Percentiles rank a stretch among this genome's conserved stretches.
Evolutionary conservation across 2,329 filamentous ascomycete genomes (phyloP).

Genomic region (Parasarocladium wereldwijsianum): DNA sequence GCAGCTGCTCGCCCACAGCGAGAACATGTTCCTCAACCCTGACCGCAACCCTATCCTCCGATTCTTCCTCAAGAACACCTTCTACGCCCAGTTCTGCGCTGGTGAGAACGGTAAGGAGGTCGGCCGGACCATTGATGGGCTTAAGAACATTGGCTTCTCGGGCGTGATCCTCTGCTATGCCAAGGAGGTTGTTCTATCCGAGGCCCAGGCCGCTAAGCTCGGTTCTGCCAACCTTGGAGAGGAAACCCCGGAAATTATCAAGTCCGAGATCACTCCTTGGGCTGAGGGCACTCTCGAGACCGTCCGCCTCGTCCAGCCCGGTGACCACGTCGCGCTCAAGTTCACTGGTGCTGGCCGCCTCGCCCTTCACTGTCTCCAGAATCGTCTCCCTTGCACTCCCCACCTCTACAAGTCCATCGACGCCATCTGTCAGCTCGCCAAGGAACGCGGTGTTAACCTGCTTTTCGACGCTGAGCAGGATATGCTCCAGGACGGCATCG

Average conservation of each 20-base stretch:
- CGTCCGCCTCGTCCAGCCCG: slow-evolving; percentile 46
- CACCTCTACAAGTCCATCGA: slow-evolving; percentile 57
- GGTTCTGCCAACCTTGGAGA: slow-evolving; percentile 27
- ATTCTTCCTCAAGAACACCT: slow-evolving; percentile 61
- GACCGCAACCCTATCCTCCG: slow-evolving; percentile 61
- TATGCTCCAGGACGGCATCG: slow-evolving; percentile 62
- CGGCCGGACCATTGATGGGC: slow-evolving; percentile 41
- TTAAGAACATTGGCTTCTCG: slow-evolving; percentile 64
- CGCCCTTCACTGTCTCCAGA: slow-evolving; percentile 51
- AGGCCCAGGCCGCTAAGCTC: slow-evolving; percentile 32
- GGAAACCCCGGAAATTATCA: slow-evolving; percentile 32
- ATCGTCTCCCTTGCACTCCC: slow-evolving; percentile 45
- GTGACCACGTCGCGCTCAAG: slow-evolving; percentile 54
- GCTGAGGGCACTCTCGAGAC: slow-evolving; percentile 59
- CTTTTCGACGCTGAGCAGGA: slow-evolving; percentile 82
- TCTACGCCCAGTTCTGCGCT: slow-evolving; percentile 85
- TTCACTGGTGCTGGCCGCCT: slow-evolving; percentile 73
- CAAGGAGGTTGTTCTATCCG: slow-evolving; percentile 59
- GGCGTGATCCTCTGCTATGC: slow-evolving; percentile 80
- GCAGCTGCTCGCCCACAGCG: slow-evolving; percentile 53
- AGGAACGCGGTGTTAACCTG: slow-evolving; percentile 53
- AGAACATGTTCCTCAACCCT: slow-evolving; percentile 51
- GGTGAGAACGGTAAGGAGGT: slow-evolving; percentile 63
- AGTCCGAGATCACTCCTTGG: slow-evolving; percentile 56
- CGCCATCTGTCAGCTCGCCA: slow-evolving; percentile 58